These are phyloP conservation scores for Metrosideros polymorpha DNA, from an alignment of 441 rosid genomes.

Conservation along the genomic window DNA sequence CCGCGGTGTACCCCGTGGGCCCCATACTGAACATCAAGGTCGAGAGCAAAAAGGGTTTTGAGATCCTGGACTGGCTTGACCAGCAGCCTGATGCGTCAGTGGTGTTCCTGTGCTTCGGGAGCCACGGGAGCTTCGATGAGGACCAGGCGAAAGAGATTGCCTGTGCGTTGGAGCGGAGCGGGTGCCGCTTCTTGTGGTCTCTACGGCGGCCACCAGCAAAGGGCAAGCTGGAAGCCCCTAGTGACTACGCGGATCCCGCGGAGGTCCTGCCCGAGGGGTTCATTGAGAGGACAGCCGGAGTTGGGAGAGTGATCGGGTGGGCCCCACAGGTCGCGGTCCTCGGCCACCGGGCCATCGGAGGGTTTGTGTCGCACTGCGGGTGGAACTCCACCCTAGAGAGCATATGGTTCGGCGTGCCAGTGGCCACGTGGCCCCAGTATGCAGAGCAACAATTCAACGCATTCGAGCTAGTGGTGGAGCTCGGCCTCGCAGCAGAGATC, in stretches of 20 bases:
- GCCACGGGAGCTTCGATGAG: background rate
- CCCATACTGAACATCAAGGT: background rate
- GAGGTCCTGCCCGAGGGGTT: background rate
- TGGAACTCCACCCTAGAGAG: constrained; percentile 1
- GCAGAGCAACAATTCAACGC: background rate
- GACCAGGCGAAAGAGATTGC: background rate
- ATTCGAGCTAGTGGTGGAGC: background rate
- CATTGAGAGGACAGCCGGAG: background rate
- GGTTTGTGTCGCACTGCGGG: constrained; percentile 3
- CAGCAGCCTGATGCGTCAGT: background rate
- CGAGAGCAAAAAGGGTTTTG: background rate
- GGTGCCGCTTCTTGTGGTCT: background rate
- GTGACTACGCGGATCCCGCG: background rate
- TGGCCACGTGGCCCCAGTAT: background rate
- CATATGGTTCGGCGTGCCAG: background rate
- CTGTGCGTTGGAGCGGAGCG: background rate
- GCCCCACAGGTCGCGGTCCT: background rate
- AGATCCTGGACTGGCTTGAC: background rate
- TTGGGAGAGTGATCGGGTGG: background rate
- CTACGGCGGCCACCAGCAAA: background rate
- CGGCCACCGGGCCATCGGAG: background rate
- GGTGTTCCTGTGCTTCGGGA: constrained; percentile 2
- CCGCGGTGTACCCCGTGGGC: background rate
- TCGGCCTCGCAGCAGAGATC: background rate
- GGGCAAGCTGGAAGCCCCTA: background rate